phyloP scores from a whole-genome alignment of 306 rosid species.

The Abrus precatorius region DNA sequence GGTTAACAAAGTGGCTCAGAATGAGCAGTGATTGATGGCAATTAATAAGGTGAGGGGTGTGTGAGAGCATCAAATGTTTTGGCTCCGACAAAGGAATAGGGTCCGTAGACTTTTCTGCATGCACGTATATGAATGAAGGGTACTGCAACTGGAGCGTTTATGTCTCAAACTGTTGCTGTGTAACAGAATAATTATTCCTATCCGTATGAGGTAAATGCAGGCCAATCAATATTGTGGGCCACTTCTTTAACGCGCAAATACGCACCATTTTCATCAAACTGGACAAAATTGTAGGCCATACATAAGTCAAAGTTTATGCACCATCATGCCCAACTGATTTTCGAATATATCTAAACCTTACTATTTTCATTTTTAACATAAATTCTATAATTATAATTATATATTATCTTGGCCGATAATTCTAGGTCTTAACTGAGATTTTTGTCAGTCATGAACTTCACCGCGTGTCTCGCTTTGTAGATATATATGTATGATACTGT shows the following conservation, averaged over 20 bases:
- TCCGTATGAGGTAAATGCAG: constrained; percentile 46
- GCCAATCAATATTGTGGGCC: constrained; percentile 55
- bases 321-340: constrained; percentile 1
- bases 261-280: constrained; percentile 53
- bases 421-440: too few relatives aligned
- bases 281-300: constrained; percentile 58
- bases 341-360: constrained; percentile 1
- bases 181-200: constrained; percentile 57
- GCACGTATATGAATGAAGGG: constrained; percentile 34
- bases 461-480: too few relatives aligned
- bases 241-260: constrained; percentile 41
- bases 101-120: constrained; percentile 48
- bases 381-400: too few relatives aligned
- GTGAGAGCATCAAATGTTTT: neutral
- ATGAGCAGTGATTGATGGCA: constrained; percentile 6
- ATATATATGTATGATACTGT: too few relatives aligned
- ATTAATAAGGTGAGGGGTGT: neutral
- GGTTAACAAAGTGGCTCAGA: neutral
- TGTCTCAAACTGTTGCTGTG: constrained; percentile 46
- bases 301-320: constrained; percentile 45
- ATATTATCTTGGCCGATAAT: neutral
- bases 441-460: neutral
- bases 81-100: constrained; percentile 51
- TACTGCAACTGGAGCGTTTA: constrained; percentile 53
- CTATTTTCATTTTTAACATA: too few relatives aligned